Percentiles rank a stretch among this genome's conserved stretches.
Conservation (phyloP, 306 rosid genomes). For the Hippophae tibetana region DNA sequence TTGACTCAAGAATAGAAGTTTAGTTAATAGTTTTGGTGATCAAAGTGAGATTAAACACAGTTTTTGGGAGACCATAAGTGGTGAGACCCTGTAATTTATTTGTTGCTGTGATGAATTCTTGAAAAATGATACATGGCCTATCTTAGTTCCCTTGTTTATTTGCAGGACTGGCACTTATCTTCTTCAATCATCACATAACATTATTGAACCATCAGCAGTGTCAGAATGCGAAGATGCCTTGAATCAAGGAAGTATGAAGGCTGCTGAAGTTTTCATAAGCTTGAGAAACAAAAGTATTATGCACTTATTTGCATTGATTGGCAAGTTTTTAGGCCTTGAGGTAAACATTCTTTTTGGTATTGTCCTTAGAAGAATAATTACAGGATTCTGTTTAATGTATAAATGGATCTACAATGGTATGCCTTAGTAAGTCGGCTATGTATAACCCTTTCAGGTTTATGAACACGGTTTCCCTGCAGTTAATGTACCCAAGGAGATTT, state of each 20-base stretch:
- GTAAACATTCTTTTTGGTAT: slow-evolving; percentile 28
- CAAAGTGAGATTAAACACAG: too few species aligned
- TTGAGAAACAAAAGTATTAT: slow-evolving; percentile 86
- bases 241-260: slow-evolving; percentile 82
- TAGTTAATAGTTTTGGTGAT: too few species aligned
- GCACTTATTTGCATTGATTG: slow-evolving; percentile 86
- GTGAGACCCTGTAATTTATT: too few species aligned
- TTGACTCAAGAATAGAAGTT: too few species aligned
- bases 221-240: slow-evolving; percentile 87
- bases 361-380: neutral
- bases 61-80: too few species aligned
- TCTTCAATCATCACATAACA: slow-evolving; percentile 71
- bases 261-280: slow-evolving; percentile 75
- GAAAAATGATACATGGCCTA: slow-evolving; percentile 1
- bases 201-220: slow-evolving; percentile 47
- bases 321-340: slow-evolving; percentile 89
- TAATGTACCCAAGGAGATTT: slow-evolving; percentile 64
- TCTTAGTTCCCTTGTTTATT: slow-evolving; percentile 22
- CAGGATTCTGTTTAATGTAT: slow-evolving; percentile 1
- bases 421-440: slow-evolving; percentile 2
- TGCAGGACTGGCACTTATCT: slow-evolving; percentile 88
- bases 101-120: neutral
- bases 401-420: slow-evolving; percentile 10
- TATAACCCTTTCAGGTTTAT: slow-evolving; percentile 52
- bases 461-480: slow-evolving; percentile 70